phyloP scores from a whole-genome alignment of 441 rosid genomes.

The Pelargonium fulgidum region DNA sequence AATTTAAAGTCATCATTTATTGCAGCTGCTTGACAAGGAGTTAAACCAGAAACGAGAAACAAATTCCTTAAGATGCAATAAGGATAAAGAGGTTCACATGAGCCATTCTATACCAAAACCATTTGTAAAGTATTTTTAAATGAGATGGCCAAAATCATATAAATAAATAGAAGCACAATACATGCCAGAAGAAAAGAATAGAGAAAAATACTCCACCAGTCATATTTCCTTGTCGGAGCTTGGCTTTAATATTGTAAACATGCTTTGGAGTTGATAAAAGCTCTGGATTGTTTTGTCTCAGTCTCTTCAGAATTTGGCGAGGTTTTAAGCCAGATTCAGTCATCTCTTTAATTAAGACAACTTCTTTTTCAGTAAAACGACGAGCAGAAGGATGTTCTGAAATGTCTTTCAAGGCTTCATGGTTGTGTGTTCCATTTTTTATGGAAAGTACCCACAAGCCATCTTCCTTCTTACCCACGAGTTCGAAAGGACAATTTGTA shows the following conservation, averaged over 20 bases:
- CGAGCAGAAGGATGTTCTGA: constrained; percentile 62
- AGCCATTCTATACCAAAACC: too few species aligned
- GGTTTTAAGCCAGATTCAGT: constrained; percentile 64
- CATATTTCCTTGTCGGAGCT: constrained; percentile 51
- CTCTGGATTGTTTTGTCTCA: constrained; percentile 50
- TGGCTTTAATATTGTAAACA: constrained; percentile 62
- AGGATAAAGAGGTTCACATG: too few species aligned
- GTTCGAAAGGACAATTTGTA: constrained; percentile 62
- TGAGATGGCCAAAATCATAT: too few species aligned
- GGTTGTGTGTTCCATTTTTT: constrained; percentile 51
- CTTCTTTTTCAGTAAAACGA: constrained; percentile 52
- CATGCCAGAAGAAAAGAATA: background rate
- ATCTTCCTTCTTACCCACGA: constrained; percentile 51
- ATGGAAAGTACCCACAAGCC: constrained; percentile 51
- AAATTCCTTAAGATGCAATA: too few species aligned
- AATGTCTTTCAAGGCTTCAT: constrained; percentile 49
- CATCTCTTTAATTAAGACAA: constrained; percentile 48
- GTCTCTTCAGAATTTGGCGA: constrained; percentile 51
- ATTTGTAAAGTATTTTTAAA: too few species aligned
- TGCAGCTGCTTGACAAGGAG: too few species aligned
- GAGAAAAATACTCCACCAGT: constrained; percentile 7
- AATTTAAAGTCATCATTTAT: too few species aligned
- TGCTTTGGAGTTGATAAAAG: constrained; percentile 58
- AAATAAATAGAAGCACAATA: too few species aligned
- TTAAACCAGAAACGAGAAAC: too few species aligned